Evolutionary conservation across 768 basidiomycete genomes (phyloP), one percentile per base, ranked within the genome.

Genomic region (Rickenella mellea): DNA sequence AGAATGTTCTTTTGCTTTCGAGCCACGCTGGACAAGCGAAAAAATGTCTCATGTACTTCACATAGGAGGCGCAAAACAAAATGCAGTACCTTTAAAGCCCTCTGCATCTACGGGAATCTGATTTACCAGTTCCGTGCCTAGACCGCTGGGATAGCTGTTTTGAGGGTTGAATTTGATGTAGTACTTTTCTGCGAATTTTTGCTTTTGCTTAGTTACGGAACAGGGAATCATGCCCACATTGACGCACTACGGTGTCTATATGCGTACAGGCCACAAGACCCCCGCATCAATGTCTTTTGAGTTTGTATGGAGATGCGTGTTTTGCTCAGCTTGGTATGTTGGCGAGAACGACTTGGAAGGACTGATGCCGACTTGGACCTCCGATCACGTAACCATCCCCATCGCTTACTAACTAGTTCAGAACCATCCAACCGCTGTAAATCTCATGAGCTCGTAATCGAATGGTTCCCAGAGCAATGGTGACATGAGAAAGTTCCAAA

Each of bases 61-160:
- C 19, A 14, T 11, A 36, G 4, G 9, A 17, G 5, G 24, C 32
- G 10, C 15, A 21, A 33, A 21, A 17, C 12, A 17, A 3, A 36
- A 10, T 7, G 4, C 11, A 7, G 4, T 36, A 36, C 33, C 24
- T 24, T 51, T 32, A 31, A 51, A 55, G 5, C 32, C 26, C 12
- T 27, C 32, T n/a, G 44, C 17, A 21, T 45, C 42, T 6, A 25
- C 14, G 2, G 58, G 59, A n/a, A 58, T 42, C 11, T 48, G 42
- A 8, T n/a, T 20, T 3, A 53, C 44, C 5, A 58, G 26, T 27
- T 47, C 8, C 14, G 56, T 12, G 3, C 60, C 57, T 5, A 57
- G 42, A 26, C 33, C 47, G 14, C n/a, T 3, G 1, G 55, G 60
- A 40, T 57, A 55, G 5, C 46, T 50, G 40, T 60, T 51, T 4